Evolutionary conservation across 768 basidiomycete genomes (phyloP).

Genomic region (Cantharellus cinnabarinus): DNA sequence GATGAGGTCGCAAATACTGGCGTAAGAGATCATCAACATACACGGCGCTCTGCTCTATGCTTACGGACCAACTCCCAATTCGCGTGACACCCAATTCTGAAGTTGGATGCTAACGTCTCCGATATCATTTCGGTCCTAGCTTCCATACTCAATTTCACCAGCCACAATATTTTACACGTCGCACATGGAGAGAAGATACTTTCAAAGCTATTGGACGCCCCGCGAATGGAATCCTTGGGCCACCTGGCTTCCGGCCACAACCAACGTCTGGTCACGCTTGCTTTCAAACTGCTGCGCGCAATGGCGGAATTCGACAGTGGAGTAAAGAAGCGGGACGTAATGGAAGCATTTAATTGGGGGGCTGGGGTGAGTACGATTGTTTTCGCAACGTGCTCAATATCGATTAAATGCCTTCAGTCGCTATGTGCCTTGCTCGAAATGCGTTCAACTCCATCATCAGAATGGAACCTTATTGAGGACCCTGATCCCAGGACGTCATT

Average conservation of each 20-base stretch:
- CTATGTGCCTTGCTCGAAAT: slow-evolving; percentile 47
- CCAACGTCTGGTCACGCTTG: slow-evolving; percentile 43
- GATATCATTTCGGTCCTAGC: slow-evolving; percentile 34
- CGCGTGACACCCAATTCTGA: background rate
- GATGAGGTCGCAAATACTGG: slow-evolving; percentile 26
- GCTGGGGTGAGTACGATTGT: slow-evolving; percentile 30
- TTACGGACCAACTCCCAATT: background rate
- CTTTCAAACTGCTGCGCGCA: slow-evolving; percentile 40
- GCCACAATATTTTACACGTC: slow-evolving; percentile 51
- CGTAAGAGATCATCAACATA: background rate
- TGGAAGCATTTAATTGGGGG: slow-evolving; percentile 64
- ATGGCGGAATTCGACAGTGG: slow-evolving; percentile 48
- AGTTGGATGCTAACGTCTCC: background rate
- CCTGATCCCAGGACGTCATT: slow-evolving; percentile 67
- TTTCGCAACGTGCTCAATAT: background rate
- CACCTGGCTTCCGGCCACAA: slow-evolving; percentile 40
- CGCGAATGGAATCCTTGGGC: slow-evolving; percentile 36
- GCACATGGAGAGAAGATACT: slow-evolving; percentile 39
- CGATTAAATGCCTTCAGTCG: slow-evolving; percentile 22
- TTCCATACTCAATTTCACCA: slow-evolving; percentile 35
- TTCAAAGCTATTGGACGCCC: slow-evolving; percentile 34
- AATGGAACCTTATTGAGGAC: slow-evolving; percentile 5
- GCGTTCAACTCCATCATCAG: slow-evolving; percentile 23
- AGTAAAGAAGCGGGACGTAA: slow-evolving; percentile 35
- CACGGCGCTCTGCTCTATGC: background rate